phyloP scores from a whole-genome alignment of 306 rosid species.

The Fagus crenata region DNA sequence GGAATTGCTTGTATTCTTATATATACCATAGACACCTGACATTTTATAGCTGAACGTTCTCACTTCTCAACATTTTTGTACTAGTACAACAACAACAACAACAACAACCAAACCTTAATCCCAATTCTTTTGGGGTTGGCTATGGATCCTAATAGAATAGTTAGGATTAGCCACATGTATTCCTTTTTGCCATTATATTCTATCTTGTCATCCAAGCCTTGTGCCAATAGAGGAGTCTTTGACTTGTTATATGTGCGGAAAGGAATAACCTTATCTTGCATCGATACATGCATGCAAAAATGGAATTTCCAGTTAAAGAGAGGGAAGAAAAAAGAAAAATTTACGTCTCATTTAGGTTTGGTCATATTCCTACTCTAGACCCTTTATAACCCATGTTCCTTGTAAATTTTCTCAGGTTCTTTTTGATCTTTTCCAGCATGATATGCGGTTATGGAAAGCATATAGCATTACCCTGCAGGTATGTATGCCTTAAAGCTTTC shows the following conservation, averaged over 20 bases:
- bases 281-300: neutral
- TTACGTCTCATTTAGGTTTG: neutral
- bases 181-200: no score
- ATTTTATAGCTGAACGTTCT: neutral
- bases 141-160: no score
- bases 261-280: neutral
- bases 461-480: constrained; percentile 83
- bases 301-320: neutral
- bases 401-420: constrained; percentile 60
- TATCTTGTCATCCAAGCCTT: neutral
- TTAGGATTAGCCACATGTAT: no score
- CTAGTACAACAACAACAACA: no score
- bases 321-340: neutral
- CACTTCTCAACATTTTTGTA: no score
- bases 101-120: no score
- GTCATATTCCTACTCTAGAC: constrained; percentile 11
- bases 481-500: constrained; percentile 21
- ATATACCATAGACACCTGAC: neutral
- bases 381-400: constrained; percentile 13
- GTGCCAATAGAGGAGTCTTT: neutral
- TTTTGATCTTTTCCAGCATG: constrained; percentile 78
- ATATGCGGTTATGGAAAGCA: constrained; percentile 83
- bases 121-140: no score
- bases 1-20: no score
- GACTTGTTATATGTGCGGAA: neutral